Base-by-base conservation (phyloP, 1,284 basidiomycete genomes). In the Afroboletus lepidellus region DNA sequence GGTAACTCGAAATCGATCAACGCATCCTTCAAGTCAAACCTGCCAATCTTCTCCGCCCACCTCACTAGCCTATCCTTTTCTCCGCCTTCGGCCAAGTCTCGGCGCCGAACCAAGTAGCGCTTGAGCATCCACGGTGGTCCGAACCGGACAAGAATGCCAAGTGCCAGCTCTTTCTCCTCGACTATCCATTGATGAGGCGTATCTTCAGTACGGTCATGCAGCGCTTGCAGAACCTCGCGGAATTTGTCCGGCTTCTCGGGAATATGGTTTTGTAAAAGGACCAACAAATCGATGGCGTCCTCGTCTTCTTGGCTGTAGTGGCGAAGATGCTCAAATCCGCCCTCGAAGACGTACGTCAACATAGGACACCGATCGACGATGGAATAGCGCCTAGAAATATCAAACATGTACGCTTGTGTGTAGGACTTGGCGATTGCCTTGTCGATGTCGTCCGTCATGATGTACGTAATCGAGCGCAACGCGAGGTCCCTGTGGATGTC, bases 331-430 rank as follows among this genome's bases (percentile, higher is more conserved):
- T 65, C 66, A 18, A 65, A 54, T 12, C 63, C 63, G 34, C 64
- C 62, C 3, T 65, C 66, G 24, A 65, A 61, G 39, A 68, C 66
- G 34, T 67, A 69, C 5, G 58, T 62, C 41, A 65, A 39, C 66
- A 69, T 65, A 43, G 64, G 63, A 45, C 60, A 66, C 8, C 53
- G 59, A 5, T 64, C 63, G 25, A 69, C 20, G 50, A 64, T 57
- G 36, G 51, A 55, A 44, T 54, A 57, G 13, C 58, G 57, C 50
- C 62, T 62, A 32, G 63, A 64, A 23, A 67, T 48, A 5, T 69
- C 63, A 46, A 67, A 65, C 63, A 69, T 64, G 54, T 54, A 61
- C n/a, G 61, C 52, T 32, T 55, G 54, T 15, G 16, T 58, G 48
- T 67, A 56, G 18, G 60, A 67, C 46, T 45, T 61, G 8, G 33